Evolutionary conservation across 1,284 basidiomycete species (phyloP).

Genomic region (Ustanciosporium gigantosporum): DNA sequence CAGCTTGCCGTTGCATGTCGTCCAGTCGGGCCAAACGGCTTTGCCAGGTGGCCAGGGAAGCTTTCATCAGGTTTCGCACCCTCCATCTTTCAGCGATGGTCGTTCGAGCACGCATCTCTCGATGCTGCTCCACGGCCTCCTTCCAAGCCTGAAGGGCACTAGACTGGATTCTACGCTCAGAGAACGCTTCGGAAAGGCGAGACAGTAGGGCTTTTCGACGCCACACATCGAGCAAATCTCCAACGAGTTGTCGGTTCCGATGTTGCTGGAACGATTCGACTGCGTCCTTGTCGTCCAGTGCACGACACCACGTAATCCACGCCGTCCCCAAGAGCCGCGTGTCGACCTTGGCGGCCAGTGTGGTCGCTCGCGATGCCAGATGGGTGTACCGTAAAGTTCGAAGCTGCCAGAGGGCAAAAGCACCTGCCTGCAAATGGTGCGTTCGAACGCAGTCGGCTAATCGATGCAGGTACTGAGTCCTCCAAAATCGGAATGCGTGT

Average conservation of each 20-base stretch:
- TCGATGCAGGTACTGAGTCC: not conserved
- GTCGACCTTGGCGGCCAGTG: slow-evolving; percentile 3
- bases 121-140: too few relatives aligned
- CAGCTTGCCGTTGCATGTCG: not conserved
- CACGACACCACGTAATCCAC: slow-evolving; percentile 17
- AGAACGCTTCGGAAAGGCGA: slow-evolving; percentile 23
- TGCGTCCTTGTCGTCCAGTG: slow-evolving; percentile 3
- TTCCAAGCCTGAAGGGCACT: not conserved
- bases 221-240: slow-evolving; percentile 13
- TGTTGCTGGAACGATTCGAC: slow-evolving; percentile 10
- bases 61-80: slow-evolving; percentile 15
- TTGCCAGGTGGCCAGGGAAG: slow-evolving; percentile 7
- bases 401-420: slow-evolving; percentile 40
- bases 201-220: slow-evolving; percentile 16
- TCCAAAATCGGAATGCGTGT: slow-evolving; percentile 14
- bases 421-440: slow-evolving; percentile 28
- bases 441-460: slow-evolving; percentile 18
- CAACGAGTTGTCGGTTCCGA: slow-evolving; percentile 6
- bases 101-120: too few relatives aligned
- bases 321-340: slow-evolving; percentile 1
- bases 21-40: not conserved
- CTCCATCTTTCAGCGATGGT: slow-evolving; percentile 39
- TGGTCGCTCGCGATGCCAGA: slow-evolving; percentile 11
- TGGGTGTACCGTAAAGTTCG: slow-evolving; percentile 6
- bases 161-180: slow-evolving; percentile 20